Evolutionary conservation across 129 eudicot genomes (phyloP).

Genomic region (Silybum marianum): DNA sequence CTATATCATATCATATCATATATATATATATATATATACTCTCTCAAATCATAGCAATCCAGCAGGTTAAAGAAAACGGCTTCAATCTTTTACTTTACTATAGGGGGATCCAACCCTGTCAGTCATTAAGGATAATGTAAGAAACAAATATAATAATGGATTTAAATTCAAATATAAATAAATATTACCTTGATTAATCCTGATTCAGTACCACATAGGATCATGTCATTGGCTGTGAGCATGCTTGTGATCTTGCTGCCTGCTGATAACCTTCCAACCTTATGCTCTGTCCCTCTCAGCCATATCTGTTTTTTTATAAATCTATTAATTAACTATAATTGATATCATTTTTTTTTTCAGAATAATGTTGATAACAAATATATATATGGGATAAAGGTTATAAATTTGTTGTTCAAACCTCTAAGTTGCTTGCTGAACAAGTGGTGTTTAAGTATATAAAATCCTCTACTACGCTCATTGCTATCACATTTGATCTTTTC

Average conservation of each 20-base stretch:
- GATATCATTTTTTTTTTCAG: neutral
- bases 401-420: slow-evolving; percentile 33
- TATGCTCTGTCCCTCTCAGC: slow-evolving; percentile 89
- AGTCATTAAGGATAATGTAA: neutral
- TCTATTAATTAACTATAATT: neutral
- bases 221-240: slow-evolving; percentile 81
- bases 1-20: slow-evolving; percentile 5
- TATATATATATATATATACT: slow-evolving; percentile 14
- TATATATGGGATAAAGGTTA: neutral
- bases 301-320: slow-evolving; percentile 58
- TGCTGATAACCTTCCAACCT: slow-evolving; percentile 88
- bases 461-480: slow-evolving; percentile 85
- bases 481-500: slow-evolving; percentile 51
- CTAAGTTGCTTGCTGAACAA: slow-evolving; percentile 54
- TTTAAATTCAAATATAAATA: neutral
- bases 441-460: slow-evolving; percentile 67
- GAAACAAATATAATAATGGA: neutral
- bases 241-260: slow-evolving; percentile 88
- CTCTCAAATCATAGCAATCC: slow-evolving; percentile 7
- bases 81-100: slow-evolving; percentile 23
- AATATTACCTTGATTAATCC: slow-evolving; percentile 71
- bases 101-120: slow-evolving; percentile 89
- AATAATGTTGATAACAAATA: neutral
- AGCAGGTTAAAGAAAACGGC: neutral
- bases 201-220: slow-evolving; percentile 80